These are phyloP conservation scores for Cercospora janseana DNA, from an alignment of 2,329 filamentous ascomycete species.

Conservation along the genomic window DNA sequence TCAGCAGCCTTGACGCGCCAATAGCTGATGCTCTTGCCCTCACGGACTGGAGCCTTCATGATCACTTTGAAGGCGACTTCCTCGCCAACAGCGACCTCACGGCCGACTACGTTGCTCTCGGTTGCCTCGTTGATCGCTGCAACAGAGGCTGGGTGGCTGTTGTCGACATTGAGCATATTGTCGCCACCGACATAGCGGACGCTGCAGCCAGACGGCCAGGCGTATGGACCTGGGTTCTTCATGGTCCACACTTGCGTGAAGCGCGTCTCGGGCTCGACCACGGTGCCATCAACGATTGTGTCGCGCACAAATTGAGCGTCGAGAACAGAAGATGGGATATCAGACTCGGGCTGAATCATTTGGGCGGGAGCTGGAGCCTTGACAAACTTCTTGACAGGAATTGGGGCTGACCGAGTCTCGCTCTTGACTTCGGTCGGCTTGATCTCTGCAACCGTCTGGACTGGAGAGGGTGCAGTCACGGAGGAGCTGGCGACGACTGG, in stretches of 20 bases:
- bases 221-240: slow-evolving; percentile 72
- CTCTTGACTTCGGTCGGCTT: slow-evolving; percentile 52
- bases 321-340: slow-evolving; percentile 41
- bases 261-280: slow-evolving; percentile 65
- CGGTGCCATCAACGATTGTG: slow-evolving; percentile 73
- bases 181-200: slow-evolving; percentile 92
- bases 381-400: slow-evolving; percentile 25
- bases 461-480: slow-evolving; percentile 56
- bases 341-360: slow-evolving; percentile 23
- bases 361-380: slow-evolving; percentile 28
- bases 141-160: slow-evolving; percentile 73
- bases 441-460: slow-evolving; percentile 72
- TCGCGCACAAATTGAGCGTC: slow-evolving; percentile 75
- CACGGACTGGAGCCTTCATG: slow-evolving; percentile 73
- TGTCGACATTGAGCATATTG: slow-evolving; percentile 91
- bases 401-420: slow-evolving; percentile 28
- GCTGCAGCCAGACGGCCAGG: slow-evolving; percentile 86
- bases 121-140: slow-evolving; percentile 73
- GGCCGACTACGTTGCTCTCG: slow-evolving; percentile 74
- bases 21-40: slow-evolving; percentile 85
- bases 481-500: slow-evolving; percentile 17
- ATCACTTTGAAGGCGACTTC: slow-evolving; percentile 77
- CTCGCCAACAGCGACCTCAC: slow-evolving; percentile 68
- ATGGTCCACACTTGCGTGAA: slow-evolving; percentile 93
- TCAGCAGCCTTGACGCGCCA: slow-evolving; percentile 86